Conservation (phyloP, 163 green algal species). For the Coccomyxa subellipsoidea region DNA sequence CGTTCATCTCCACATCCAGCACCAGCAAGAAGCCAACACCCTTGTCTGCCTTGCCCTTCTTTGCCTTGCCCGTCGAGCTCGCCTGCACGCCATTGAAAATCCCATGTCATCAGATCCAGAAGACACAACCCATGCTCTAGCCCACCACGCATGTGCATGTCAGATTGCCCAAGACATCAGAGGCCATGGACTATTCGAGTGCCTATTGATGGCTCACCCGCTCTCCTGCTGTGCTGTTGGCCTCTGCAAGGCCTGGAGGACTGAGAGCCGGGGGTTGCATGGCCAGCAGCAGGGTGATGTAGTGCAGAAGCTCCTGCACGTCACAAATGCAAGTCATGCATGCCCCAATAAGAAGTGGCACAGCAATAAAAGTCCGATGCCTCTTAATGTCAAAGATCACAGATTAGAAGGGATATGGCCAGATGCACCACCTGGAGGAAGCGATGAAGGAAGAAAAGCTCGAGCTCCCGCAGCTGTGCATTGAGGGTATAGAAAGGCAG, state of each 20-base stretch:
- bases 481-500: constrained; percentile 27
- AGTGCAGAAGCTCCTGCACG: constrained; percentile 40
- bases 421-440: constrained; percentile 55
- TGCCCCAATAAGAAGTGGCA: no score
- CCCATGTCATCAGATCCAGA: background rate
- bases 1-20: constrained; percentile 69
- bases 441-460: constrained; percentile 78
- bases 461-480: constrained; percentile 40
- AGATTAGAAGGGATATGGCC: background rate
- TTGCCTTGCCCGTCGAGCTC: background rate
- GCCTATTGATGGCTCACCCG: background rate
- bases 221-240: background rate
- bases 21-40: constrained; percentile 45
- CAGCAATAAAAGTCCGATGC: background rate
- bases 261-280: constrained; percentile 14
- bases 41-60: background rate
- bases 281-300: constrained; percentile 43
- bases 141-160: no score
- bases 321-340: background rate
- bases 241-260: background rate
- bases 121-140: no score
- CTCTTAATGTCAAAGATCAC: background rate
- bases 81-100: background rate
- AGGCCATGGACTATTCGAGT: background rate
- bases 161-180: no score